A percentile compares a stretch with the other conserved stretches of the same genome.
phyloP scores from a whole-genome alignment of 768 basidiomycete genomes.

The Leucocoprinus sp. region DNA sequence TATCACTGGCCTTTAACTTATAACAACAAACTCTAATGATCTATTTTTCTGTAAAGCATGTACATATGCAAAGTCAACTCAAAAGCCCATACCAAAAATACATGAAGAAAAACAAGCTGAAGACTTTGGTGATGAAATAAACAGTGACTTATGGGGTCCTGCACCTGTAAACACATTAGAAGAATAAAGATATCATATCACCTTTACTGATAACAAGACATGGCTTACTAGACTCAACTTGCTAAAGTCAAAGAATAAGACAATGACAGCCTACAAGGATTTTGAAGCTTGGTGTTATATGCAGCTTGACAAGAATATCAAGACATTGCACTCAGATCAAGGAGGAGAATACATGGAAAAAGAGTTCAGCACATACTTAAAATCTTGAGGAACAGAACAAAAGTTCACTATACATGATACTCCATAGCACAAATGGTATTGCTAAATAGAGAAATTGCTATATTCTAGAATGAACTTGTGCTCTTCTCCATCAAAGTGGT shows the following conservation, averaged over 20 bases:
- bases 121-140: slow-evolving; percentile 14
- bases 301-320: slow-evolving; percentile 19
- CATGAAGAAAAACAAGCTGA: slow-evolving; percentile 18
- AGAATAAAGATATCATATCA: slow-evolving; percentile 21
- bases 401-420: slow-evolving; percentile 27
- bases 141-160: slow-evolving; percentile 33
- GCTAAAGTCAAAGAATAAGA: slow-evolving; percentile 12
- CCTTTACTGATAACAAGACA: slow-evolving; percentile 23
- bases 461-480: slow-evolving; percentile 21
- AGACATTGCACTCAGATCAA: slow-evolving; percentile 25
- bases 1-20: slow-evolving; percentile 25
- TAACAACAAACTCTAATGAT: slow-evolving; percentile 14
- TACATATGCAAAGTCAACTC: slow-evolving; percentile 23
- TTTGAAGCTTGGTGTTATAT: slow-evolving; percentile 23
- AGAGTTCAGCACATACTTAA: slow-evolving; percentile 20
- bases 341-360: slow-evolving; percentile 29
- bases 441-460: slow-evolving; percentile 29
- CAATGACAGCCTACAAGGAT: slow-evolving; percentile 18
- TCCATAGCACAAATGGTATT: slow-evolving; percentile 29
- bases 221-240: slow-evolving; percentile 15
- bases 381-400: slow-evolving; percentile 23
- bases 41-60: slow-evolving; percentile 11
- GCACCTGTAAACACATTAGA: slow-evolving; percentile 15
- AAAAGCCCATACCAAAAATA: slow-evolving; percentile 23
- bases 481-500: slow-evolving; percentile 22